These are phyloP conservation scores for Ceratocystis albifundus DNA, from an alignment of 2,329 filamentous ascomycete genomes.

Conservation along the genomic window DNA sequence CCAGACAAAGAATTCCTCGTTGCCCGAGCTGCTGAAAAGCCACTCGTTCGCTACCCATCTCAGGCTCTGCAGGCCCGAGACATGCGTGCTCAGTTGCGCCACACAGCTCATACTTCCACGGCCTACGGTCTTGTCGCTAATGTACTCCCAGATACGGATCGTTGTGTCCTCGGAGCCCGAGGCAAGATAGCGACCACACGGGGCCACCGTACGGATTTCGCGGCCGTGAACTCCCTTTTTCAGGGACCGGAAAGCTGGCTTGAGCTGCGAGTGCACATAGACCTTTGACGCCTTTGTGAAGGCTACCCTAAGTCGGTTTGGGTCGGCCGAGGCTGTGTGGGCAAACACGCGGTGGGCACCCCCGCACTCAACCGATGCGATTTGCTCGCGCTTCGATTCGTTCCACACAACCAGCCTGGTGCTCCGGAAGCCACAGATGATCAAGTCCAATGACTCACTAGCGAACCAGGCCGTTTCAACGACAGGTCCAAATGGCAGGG, in stretches of 20 bases:
- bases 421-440: conserved; percentile 71
- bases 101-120: conserved; percentile 37
- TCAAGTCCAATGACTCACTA: conserved; percentile 40
- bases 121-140: conserved; percentile 15
- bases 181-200: conserved; percentile 34
- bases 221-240: conserved; percentile 66
- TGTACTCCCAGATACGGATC: conserved; percentile 60
- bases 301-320: conserved; percentile 42
- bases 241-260: conserved; percentile 24
- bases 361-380: conserved; percentile 67
- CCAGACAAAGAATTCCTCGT: conserved; percentile 87
- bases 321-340: conserved; percentile 26
- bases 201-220: conserved; percentile 54
- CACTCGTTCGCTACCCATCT: conserved; percentile 60
- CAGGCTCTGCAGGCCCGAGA: conserved; percentile 70
- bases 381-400: conserved; percentile 55
- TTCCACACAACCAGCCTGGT: conserved; percentile 76
- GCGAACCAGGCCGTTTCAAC: conserved; percentile 61
- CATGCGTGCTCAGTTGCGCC: conserved; percentile 62
- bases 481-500: conserved; percentile 60
- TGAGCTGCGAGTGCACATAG: conserved; percentile 37
- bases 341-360: conserved; percentile 72
- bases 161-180: conserved; percentile 63
- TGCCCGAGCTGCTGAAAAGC: conserved; percentile 76
- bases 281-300: conserved; percentile 60